Base-by-base conservation (phyloP, 2,329 filamentous ascomycete genomes). In the Neonectria hederae region DNA sequence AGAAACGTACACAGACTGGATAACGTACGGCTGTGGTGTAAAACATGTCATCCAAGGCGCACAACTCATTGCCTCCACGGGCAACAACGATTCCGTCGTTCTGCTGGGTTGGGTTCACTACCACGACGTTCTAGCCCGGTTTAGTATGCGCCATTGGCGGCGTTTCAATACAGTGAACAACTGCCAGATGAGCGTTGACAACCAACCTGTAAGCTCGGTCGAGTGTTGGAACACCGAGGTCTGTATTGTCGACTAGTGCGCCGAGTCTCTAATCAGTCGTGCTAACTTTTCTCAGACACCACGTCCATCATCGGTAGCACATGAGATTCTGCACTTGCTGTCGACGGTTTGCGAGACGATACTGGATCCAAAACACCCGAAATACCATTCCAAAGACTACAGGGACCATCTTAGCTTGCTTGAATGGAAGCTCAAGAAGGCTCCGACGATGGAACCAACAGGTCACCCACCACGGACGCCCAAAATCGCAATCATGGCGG, bases 81-180 rank as follows among this genome's bases (percentile, higher is more conserved):
- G 19, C 17, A 24, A 35, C 40, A 42, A 51, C 40, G 52, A 55
- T 32, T 22, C 38, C 13, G 26, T 26, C 26, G 24, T 55, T 28
- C 30, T 64, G 22, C 52, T 55, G 14, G 43, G 45, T 9, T 62
- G 59, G 59, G 59, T 56, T 26, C 52, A 55, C 24, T 62, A 62
- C 30, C 52, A 62, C 43, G 59, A 62, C 7, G 52, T 55, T n/a
- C 28, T 62, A 2, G 40, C 52, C 4, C 26, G 59, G 7, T 62
- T 62, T 8, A 49, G 40, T 7, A 49, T 55, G 43, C 52, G 42
- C 2, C 59, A 42, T 11, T 42, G 38, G 38, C 8, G 38, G 8
- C n/a, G 38, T 5, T 6, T 9, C 7, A 10, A 4, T 4, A 6
- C 8, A 38, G 8, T 42, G 2, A 5, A 21, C n/a, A 42, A 19